These are phyloP conservation scores for Boletus sp. DNA, from an alignment of 768 basidiomycete genomes.

Conservation along the genomic window DNA sequence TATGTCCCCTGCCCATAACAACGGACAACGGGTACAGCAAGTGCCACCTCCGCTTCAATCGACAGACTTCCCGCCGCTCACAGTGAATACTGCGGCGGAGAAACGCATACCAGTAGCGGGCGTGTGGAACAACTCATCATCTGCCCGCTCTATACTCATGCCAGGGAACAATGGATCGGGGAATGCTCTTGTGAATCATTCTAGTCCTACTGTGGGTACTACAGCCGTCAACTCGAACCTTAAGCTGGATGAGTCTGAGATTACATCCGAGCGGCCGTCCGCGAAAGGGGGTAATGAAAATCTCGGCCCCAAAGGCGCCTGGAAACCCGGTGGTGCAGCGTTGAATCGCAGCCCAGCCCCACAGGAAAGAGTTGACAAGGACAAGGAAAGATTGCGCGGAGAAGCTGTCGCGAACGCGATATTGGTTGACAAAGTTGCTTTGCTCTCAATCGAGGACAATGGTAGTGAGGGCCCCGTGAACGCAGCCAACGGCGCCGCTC, in stretches of 20 bases:
- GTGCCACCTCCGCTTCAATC: conserved; percentile 46
- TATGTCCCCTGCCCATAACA: conserved; percentile 37
- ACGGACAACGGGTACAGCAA: conserved; percentile 36
- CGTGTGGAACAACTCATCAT: conserved; percentile 66
- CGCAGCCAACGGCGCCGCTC: conserved; percentile 9
- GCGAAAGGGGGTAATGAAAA: conserved; percentile 43
- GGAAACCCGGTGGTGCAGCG: conserved; percentile 18
- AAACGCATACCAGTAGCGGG: conserved; percentile 57
- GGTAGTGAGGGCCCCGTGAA: conserved; percentile 9
- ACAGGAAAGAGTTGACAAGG: conserved; percentile 26
- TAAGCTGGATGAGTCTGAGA: conserved; percentile 46
- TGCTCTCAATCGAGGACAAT: conserved; percentile 35
- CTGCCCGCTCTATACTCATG: conserved; percentile 49
- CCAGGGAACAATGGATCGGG: conserved; percentile 35
- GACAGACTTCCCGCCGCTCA: conserved; percentile 71
- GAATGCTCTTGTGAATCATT: conserved; percentile 38
- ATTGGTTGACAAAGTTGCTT: conserved; percentile 36
- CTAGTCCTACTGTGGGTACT: conserved; percentile 20
- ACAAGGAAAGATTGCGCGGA: conserved; percentile 35
- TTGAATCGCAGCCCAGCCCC: conserved; percentile 16
- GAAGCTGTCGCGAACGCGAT: conserved; percentile 35
- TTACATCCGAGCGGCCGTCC: conserved; percentile 44
- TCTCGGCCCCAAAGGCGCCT: conserved; percentile 33
- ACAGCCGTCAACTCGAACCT: conserved; percentile 1
- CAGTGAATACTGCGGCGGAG: conserved; percentile 41